These are phyloP conservation scores for Lagenaria siceraria DNA, from an alignment of 306 rosid species.

Conservation along the genomic window DNA sequence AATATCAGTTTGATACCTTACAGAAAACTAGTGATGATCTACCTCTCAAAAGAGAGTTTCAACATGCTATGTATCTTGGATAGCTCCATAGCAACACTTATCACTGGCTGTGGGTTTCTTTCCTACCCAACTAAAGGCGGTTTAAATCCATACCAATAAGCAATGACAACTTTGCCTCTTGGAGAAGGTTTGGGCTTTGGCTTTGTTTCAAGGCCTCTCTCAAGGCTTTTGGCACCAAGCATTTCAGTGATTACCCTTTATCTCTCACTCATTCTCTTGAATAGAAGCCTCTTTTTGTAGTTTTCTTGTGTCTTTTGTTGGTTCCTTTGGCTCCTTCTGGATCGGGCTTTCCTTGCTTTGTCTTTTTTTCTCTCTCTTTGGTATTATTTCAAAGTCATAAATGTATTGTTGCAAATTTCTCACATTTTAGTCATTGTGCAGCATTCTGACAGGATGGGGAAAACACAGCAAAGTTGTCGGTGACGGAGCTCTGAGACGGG, in stretches of 20 bases:
- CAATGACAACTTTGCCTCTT: not conserved
- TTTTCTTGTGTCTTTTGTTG: not conserved
- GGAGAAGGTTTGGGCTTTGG: not conserved
- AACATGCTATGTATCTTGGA: not conserved
- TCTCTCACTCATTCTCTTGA: not conserved
- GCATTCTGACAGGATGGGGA: slow-evolving; percentile 97
- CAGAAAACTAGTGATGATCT: too few species aligned
- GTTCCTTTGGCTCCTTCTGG: not conserved
- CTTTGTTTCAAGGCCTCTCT: not conserved
- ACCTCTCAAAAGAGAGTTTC: not conserved
- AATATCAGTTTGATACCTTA: too few species aligned
- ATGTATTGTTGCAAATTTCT: not conserved
- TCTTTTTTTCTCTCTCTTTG: not conserved
- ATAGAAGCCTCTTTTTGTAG: not conserved
- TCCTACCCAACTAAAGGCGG: not conserved
- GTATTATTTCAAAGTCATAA: not conserved
- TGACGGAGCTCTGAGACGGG: slow-evolving; percentile 50
- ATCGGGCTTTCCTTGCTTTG: not conserved
- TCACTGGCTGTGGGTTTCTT: not conserved
- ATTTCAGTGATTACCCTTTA: not conserved
- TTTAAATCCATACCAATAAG: not conserved
- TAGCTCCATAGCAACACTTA: not conserved
- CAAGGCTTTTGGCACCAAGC: not conserved
- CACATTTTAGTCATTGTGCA: slow-evolving; percentile 15
- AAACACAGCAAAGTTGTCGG: slow-evolving; percentile 92